These are phyloP conservation scores for Aurifilum marmelostoma DNA, from an alignment of 2,329 filamentous ascomycete species.

Conservation along the genomic window DNA sequence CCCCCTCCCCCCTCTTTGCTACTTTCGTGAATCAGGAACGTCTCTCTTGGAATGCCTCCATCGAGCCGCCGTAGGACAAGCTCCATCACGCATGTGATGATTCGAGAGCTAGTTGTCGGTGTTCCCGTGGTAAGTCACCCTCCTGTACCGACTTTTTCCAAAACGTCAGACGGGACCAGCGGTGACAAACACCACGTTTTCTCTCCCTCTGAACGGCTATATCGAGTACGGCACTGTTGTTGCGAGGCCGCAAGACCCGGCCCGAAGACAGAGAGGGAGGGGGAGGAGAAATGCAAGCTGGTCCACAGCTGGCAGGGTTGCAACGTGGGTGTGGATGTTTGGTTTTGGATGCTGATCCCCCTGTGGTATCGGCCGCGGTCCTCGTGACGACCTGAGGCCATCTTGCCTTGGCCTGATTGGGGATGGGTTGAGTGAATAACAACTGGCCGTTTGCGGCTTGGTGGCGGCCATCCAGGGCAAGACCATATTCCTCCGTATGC, in stretches of 20 bases:
- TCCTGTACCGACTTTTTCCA: not conserved
- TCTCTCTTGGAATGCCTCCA: not conserved
- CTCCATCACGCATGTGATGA: not conserved
- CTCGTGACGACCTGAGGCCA: not conserved
- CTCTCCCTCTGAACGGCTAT: not conserved
- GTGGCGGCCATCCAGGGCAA: not conserved
- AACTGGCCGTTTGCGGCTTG: not conserved
- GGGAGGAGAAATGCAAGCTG: not conserved
- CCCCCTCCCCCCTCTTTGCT: not conserved
- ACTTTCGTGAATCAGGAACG: not conserved
- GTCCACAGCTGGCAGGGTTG: conserved; percentile 5
- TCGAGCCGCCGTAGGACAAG: not conserved
- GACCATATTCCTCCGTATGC: not conserved
- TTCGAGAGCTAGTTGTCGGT: not conserved
- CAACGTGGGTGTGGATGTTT: conserved; percentile 8
- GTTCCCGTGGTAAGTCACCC: not conserved
- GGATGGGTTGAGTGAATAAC: not conserved
- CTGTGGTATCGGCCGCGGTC: not conserved
- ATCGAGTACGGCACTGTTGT: not conserved
- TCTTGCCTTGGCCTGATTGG: not conserved
- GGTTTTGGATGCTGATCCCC: conserved; percentile 4
- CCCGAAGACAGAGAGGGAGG: too few species aligned
- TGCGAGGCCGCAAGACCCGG: not conserved
- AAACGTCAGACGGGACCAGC: not conserved
- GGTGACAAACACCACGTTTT: not conserved